Evolutionary conservation across 345 rosid species (phyloP).

Genomic region (Boechera divaricarpa): DNA sequence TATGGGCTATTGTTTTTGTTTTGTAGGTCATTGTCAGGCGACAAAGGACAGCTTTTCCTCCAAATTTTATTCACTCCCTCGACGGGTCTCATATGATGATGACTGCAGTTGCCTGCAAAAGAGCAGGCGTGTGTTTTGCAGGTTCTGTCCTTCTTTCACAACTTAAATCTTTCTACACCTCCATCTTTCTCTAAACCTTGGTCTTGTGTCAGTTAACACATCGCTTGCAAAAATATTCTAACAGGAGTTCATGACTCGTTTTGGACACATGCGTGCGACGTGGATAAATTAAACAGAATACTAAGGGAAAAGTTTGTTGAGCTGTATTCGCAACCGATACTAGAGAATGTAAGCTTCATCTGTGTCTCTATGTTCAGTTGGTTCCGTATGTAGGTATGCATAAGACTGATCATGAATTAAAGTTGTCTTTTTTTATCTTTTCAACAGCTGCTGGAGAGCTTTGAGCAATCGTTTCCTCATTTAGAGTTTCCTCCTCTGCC

Average conservation of each 20-base stretch:
- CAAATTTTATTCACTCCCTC: slow-evolving; percentile 97
- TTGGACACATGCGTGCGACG: slow-evolving; percentile 99
- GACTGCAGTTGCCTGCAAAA: slow-evolving; percentile 93
- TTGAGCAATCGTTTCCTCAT: slow-evolving; percentile 76
- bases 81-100: slow-evolving; percentile 99
- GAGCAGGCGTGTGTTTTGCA: slow-evolving; percentile 86
- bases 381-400: slow-evolving; percentile 47
- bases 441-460: slow-evolving; percentile 84
- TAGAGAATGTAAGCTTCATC: slow-evolving; percentile 76
- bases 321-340: slow-evolving; percentile 80
- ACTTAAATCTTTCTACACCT: slow-evolving; percentile 23
- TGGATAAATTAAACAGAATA: slow-evolving; percentile 80
- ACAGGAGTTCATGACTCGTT: slow-evolving; percentile 99
- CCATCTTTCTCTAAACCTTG: slow-evolving; percentile 21
- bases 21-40: slow-evolving; percentile 78
- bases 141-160: slow-evolving; percentile 53
- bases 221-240: slow-evolving; percentile 15
- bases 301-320: slow-evolving; percentile 91
- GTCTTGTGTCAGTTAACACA: slow-evolving; percentile 31
- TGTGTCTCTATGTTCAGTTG: slow-evolving; percentile 20
- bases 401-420: slow-evolving; percentile 57
- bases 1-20: slow-evolving; percentile 14
- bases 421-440: not conserved
- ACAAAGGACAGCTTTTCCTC: slow-evolving; percentile 96
- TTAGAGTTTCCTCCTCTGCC: slow-evolving; percentile 80